Base-by-base conservation (phyloP, 352 stramenopile genomes). In the Bremia lactucae region DNA sequence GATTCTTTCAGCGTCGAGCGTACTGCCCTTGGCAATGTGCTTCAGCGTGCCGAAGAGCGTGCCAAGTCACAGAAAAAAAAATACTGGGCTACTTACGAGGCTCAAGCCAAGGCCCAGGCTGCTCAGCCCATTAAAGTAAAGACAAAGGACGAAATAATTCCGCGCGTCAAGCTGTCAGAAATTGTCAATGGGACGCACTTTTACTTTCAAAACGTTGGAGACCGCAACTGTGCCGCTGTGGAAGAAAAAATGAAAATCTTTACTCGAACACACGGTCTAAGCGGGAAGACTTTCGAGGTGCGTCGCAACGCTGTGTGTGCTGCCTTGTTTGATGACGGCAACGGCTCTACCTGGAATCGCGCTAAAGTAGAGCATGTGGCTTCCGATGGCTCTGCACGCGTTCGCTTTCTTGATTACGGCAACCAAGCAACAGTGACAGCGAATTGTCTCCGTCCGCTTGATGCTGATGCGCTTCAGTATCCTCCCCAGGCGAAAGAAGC, bases 381-480 rank as follows among this genome's bases (percentile, higher is more conserved):
- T 44, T 40, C 62, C 2, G 68, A 89, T 28, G 72, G 68, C 25
- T 72, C 63, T 4, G 71, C 62, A 1, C 79, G 76, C 34, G 79
- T 98, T 38, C 74, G 92, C 10, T 98, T 96, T 61, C 74, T 98
- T 23, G 95, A 98, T 80, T 96, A 97, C 51, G 95, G 95, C 47
- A 98, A 98, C 58, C 67, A 86, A 13, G 77, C 74, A 7, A 90
- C 95, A 1, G 55, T 96, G 34, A 59, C 82, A 3, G 56, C 78
- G 16, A 89, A 69, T 48, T 72, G 84, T 29, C 72, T 98, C 31
- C 87, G 91, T 41, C 85, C 91, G 15, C 70, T 98, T 0, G 88
- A 97, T 55, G 67, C 80, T 6, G 81, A 76, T 36, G 68, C 97
- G 28, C 65, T 89, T 15, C 70, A 84, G 50, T 95, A 96, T 42